Evolutionary conservation across 768 basidiomycete genomes (phyloP).

Genomic region (Rubroboletus pulcherrimus): DNA sequence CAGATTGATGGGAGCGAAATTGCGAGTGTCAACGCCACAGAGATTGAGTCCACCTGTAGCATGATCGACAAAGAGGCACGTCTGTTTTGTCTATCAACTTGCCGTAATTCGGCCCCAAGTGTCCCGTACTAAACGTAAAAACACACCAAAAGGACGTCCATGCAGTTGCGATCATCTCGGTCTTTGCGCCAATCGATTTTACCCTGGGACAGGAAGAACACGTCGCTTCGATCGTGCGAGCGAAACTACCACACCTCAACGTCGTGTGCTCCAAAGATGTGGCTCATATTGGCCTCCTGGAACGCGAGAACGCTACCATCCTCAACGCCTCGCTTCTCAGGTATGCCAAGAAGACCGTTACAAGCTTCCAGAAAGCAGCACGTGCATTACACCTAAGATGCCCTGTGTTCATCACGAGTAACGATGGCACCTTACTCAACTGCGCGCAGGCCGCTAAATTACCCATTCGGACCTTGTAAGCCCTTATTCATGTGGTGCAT

Average conservation of each 20-base stretch:
- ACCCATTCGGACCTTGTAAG: constrained; percentile 56
- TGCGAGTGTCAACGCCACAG: constrained; percentile 36
- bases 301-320: constrained; percentile 66
- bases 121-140: constrained; percentile 4
- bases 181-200: constrained; percentile 48
- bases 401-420: constrained; percentile 56
- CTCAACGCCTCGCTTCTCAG: constrained; percentile 61
- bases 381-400: constrained; percentile 44
- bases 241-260: constrained; percentile 39
- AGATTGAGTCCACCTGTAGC: constrained; percentile 43
- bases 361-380: constrained; percentile 51
- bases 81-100: background rate
- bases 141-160: constrained; percentile 17
- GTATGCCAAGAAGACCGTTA: constrained; percentile 55
- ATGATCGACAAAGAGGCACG: constrained; percentile 33
- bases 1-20: constrained; percentile 51
- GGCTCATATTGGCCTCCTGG: constrained; percentile 55
- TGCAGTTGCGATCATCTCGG: constrained; percentile 43
- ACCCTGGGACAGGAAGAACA: constrained; percentile 44
- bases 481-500: constrained; percentile 20
- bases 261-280: constrained; percentile 56
- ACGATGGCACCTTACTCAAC: constrained; percentile 53
- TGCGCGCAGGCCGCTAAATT: constrained; percentile 48
- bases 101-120: background rate
- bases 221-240: constrained; percentile 41